A percentile compares a stretch with the other conserved stretches of the same genome.
These are phyloP conservation scores for Colletotrichum costaricense DNA, from an alignment of 2,329 filamentous ascomycete species.

Conservation along the genomic window DNA sequence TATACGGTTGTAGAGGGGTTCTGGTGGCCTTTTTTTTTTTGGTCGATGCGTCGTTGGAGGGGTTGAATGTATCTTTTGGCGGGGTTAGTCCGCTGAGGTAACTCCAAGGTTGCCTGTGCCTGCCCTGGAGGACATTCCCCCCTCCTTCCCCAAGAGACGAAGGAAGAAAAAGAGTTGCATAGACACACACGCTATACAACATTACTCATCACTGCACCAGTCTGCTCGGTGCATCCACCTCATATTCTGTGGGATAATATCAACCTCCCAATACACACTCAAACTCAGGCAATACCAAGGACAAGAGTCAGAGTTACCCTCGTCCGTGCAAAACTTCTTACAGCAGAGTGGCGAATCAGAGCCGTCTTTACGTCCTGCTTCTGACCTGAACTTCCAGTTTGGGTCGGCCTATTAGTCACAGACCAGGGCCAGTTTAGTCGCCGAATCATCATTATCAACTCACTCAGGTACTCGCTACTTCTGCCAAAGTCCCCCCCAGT, in stretches of 20 bases:
- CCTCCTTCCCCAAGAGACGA: not conserved
- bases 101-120: not conserved
- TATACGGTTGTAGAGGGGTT: constrained; percentile 22
- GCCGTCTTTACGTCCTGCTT: not conserved
- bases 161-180: constrained; percentile 15
- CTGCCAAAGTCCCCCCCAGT: not conserved
- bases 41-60: not conserved
- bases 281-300: not conserved
- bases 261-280: not conserved
- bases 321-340: not conserved
- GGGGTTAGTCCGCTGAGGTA: constrained; percentile 23
- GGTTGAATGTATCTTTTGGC: not conserved
- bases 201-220: constrained; percentile 15
- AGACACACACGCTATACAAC: constrained; percentile 28
- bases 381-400: not conserved
- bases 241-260: not conserved
- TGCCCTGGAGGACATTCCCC: not conserved
- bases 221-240: not conserved
- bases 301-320: constrained; percentile 6
- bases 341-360: constrained; percentile 23
- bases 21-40: not conserved
- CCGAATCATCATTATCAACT: constrained; percentile 16
- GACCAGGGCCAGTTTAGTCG: constrained; percentile 11
- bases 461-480: not conserved
- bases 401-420: constrained; percentile 29